Evolutionary conservation across 768 basidiomycete genomes (phyloP).

Genomic region (Suillus paluster): DNA sequence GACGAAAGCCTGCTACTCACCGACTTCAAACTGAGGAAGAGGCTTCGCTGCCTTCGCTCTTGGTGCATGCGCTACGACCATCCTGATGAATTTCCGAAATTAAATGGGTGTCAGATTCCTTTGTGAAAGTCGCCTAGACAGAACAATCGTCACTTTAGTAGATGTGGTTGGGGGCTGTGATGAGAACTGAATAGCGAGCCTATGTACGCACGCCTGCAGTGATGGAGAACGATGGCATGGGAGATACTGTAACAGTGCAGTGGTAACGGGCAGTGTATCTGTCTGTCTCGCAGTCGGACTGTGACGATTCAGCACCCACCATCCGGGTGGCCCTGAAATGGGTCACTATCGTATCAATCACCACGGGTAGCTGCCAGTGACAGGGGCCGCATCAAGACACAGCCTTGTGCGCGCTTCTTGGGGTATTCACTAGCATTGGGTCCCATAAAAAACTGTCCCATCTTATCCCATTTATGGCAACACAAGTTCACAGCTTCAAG

Average conservation of each 20-base stretch:
- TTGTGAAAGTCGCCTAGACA: too few relatives aligned
- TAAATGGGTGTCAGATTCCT: background rate
- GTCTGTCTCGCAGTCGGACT: background rate
- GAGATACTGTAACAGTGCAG: background rate
- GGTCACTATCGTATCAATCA: background rate
- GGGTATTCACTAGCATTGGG: background rate
- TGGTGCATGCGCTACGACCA: slow-evolving; percentile 12
- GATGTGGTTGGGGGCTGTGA: background rate
- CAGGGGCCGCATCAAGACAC: slow-evolving; percentile 1
- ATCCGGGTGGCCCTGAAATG: background rate
- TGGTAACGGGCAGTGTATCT: slow-evolving; percentile 17
- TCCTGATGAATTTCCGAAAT: background rate
- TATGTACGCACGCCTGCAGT: background rate
- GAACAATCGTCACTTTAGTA: background rate
- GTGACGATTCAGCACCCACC: background rate
- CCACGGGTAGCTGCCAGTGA: background rate
- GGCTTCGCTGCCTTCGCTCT: slow-evolving; percentile 58
- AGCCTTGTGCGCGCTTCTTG: background rate
- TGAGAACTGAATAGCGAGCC: background rate
- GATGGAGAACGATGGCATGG: slow-evolving; percentile 6
- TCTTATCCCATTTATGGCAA: background rate
- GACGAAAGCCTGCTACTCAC: slow-evolving; percentile 38
- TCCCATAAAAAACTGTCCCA: background rate
- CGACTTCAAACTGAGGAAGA: slow-evolving; percentile 75
- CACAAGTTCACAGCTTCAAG: background rate